Base-by-base conservation (phyloP, 495 filamentous ascomycete genomes). In the Hapsidospora chrysogenum region DNA sequence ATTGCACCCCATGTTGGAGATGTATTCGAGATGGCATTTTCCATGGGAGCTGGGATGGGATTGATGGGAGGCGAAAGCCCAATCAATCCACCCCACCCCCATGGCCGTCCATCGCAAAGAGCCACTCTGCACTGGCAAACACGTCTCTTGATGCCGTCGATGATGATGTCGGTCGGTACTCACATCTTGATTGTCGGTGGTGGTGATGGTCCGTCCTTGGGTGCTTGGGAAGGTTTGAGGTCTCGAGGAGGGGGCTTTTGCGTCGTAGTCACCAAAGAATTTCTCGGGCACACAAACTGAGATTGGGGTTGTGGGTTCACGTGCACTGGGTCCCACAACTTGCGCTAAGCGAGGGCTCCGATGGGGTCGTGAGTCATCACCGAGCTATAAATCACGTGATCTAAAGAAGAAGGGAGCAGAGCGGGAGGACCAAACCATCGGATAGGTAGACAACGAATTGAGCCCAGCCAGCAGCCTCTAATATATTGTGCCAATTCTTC, bases 101-200 rank as follows among this genome's bases (percentile, higher is more conserved):
- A 11, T 31, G 22, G 28, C 31, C 27, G 19, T 29, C 20, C 14
- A 7, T 25, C n/a, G n/a, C n/a, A n/a, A n/a, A n/a, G n/a, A n/a
- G n/a, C n/a, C n/a, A n/a, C n/a, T n/a, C n/a, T n/a, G n/a, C n/a
- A n/a, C n/a, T n/a, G n/a, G n/a, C n/a, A n/a, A n/a, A n/a, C n/a
- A n/a, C n/a, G n/a, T n/a, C n/a, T n/a, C n/a, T n/a, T n/a, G n/a
- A n/a, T n/a, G n/a, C n/a, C n/a, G n/a, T n/a, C n/a, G n/a, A 27
- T 28, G 19, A 36, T 18, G 16, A 16, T 22, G 21, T 17, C 4
- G 11, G 5, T 25, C 9, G 15, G 13, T 16, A 51, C 52, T 55
- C 46, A 55, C 52, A 55, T 55, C 52, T 51, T 55, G 52, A 21
- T 39, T 36, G 32, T 41, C 39, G 27, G 36, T 34, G 22, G 14